phyloP scores from a whole-genome alignment of 345 rosid species.

The Salix viminalis region DNA sequence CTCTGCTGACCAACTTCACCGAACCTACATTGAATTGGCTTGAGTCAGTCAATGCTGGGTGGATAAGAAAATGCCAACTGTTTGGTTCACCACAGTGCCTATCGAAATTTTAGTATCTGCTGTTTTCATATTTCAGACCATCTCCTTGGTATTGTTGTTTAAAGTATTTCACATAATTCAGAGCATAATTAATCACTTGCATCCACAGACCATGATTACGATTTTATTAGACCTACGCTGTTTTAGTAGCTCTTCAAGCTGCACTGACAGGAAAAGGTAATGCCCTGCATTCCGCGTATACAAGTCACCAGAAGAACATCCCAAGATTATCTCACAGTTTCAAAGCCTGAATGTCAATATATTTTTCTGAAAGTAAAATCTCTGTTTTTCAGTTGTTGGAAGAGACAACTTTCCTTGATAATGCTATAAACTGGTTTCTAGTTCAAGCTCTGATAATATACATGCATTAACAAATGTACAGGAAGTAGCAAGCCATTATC shows the following conservation, averaged over 20 bases:
- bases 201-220: not conserved
- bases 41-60: not conserved
- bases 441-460: not conserved
- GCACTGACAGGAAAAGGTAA: conserved; percentile 82
- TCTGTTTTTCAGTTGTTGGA: conserved; percentile 4
- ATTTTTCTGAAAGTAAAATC: not conserved
- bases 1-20: not conserved
- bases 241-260: conserved; percentile 72
- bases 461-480: not conserved
- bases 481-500: no score
- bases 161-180: not conserved
- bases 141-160: not conserved
- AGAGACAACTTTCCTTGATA: conserved; percentile 4
- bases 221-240: not conserved
- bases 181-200: not conserved
- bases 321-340: conserved; percentile 40
- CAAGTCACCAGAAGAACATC: conserved; percentile 43
- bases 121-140: not conserved
- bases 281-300: conserved; percentile 68
- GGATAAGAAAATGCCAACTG: not conserved
- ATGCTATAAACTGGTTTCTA: not conserved
- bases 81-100: not conserved
- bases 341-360: not conserved
- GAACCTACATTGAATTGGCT: not conserved
- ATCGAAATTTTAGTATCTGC: not conserved